phyloP scores from a whole-genome alignment of 345 rosid genomes.

The Cochlearia excelsa region DNA sequence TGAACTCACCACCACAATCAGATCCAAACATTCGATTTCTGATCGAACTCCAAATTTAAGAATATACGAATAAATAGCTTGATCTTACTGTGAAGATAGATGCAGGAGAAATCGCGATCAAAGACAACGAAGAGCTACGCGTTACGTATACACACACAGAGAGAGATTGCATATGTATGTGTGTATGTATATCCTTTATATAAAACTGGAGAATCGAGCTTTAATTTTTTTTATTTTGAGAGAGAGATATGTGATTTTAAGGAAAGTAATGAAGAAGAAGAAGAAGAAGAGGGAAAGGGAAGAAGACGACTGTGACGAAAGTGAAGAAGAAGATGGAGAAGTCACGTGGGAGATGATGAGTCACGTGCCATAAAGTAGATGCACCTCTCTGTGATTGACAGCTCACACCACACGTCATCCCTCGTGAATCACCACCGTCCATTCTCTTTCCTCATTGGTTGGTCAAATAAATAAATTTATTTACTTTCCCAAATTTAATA shows the following conservation, averaged over 20 bases:
- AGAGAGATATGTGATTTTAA: conserved; percentile 26
- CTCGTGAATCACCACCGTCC: conserved; percentile 44
- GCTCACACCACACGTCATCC: conserved; percentile 52
- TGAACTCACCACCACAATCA: conserved; percentile 33
- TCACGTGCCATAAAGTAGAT: conserved; percentile 54
- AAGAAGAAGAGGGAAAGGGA: conserved; percentile 29
- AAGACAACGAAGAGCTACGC: conserved; percentile 12
- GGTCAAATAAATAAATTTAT: too few relatives aligned
- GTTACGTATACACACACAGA: conserved; percentile 1
- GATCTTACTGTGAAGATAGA: conserved; percentile 27
- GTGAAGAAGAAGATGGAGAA: conserved; percentile 31
- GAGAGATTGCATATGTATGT: conserved; percentile 17
- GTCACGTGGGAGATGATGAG: conserved; percentile 41
- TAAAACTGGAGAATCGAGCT: conserved; percentile 7
- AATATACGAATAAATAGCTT: conserved; percentile 9
- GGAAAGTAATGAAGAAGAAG: conserved; percentile 25
- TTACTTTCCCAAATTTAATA: too few relatives aligned
- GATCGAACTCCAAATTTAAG: conserved; percentile 5
- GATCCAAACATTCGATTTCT: conserved; percentile 38
- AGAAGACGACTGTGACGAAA: background rate
- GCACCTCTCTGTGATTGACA: conserved; percentile 55
- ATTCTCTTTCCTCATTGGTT: conserved; percentile 20
- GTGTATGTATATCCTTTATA: conserved; percentile 2
- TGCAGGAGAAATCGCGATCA: conserved; percentile 24
- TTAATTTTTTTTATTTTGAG: background rate